Conservation (phyloP, 169 alveolate species). For the Theileria parva region DNA sequence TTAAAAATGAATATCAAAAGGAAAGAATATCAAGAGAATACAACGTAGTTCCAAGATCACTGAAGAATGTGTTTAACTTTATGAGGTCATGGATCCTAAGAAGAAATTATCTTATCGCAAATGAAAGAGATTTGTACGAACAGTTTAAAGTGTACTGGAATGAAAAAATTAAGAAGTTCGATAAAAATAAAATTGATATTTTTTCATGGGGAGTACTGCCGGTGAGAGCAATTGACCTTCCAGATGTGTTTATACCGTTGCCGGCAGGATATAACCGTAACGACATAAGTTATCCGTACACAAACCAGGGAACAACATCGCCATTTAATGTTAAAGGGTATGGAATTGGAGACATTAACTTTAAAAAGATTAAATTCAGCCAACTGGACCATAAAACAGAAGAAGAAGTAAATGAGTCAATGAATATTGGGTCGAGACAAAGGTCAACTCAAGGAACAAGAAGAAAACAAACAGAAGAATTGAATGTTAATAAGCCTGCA, state of each 20-base stretch:
- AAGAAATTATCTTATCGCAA: constrained; percentile 38
- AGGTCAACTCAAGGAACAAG: constrained; percentile 12
- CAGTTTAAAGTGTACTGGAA: constrained; percentile 41
- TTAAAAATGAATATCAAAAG: background rate
- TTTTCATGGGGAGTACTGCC: constrained; percentile 90
- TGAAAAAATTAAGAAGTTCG: constrained; percentile 5
- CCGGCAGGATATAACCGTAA: constrained; percentile 86
- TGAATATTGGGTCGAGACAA: background rate
- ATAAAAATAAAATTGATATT: constrained; percentile 28
- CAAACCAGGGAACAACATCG: constrained; percentile 32
- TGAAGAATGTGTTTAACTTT: constrained; percentile 26
- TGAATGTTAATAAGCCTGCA: background rate
- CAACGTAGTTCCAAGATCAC: constrained; percentile 7
- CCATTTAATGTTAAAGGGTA: constrained; percentile 43
- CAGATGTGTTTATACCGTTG: constrained; percentile 82
- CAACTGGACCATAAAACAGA: background rate
- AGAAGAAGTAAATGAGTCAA: background rate
- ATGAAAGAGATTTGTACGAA: constrained; percentile 36
- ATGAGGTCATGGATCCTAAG: constrained; percentile 17
- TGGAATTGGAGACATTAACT: constrained; percentile 46
- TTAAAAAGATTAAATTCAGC: constrained; percentile 28
- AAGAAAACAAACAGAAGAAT: constrained; percentile 28
- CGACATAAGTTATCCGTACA: constrained; percentile 78
- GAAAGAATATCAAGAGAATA: background rate
- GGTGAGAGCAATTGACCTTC: constrained; percentile 84